Base-by-base conservation (phyloP, 2,329 filamentous ascomycete species). In the Ceratocystis variospora region DNA sequence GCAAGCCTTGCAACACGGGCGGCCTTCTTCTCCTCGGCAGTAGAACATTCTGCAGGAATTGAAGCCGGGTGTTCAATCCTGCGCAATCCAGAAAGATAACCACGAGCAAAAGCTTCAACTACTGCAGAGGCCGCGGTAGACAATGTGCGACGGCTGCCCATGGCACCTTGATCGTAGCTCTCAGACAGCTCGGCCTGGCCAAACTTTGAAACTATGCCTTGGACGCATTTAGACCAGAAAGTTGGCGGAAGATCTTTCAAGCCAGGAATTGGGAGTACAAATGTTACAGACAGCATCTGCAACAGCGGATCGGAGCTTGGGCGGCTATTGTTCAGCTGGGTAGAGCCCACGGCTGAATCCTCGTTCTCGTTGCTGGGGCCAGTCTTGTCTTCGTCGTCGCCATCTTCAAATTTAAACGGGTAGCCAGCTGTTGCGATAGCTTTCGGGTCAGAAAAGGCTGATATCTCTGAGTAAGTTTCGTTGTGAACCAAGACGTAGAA, bases 111-210 rank as follows among this genome's bases (percentile, higher is more conserved):
- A 72, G 86, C 84, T 75, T 91, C 89, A 65, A 89, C 79, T 66
- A 92, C 74, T 5, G 84, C 83, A 45, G 87, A 87, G 8, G 85
- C 80, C 0, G 86, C 88, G 5, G 89, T 90, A 0, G 88, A 83
- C 62, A 93, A 75, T 22, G 87, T 88, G 76, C 90, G 91, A 63
- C 89, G 80, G 68, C 86, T 85, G 0, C 89, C 89, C 70, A 93
- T 76, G 0, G 84, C 80, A 15, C 87, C 88, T 74, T 90, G 90
- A 73, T 93, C 89, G 71, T 91, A 93, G 73, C 87, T 90, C 74
- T 93, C 89, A 0, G 87, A 90, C 41, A 93, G 77, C 63, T 89
- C 84, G 1, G 84, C 87, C 41, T 85, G 80, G 7, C 81, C 85
- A 65, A 93, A 77, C 71, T 83, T 79, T 70, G 77, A 76, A 70